Evolutionary conservation across 1,139 yeast genomes (phyloP).

Genomic region (Fermentozyma sake): DNA sequence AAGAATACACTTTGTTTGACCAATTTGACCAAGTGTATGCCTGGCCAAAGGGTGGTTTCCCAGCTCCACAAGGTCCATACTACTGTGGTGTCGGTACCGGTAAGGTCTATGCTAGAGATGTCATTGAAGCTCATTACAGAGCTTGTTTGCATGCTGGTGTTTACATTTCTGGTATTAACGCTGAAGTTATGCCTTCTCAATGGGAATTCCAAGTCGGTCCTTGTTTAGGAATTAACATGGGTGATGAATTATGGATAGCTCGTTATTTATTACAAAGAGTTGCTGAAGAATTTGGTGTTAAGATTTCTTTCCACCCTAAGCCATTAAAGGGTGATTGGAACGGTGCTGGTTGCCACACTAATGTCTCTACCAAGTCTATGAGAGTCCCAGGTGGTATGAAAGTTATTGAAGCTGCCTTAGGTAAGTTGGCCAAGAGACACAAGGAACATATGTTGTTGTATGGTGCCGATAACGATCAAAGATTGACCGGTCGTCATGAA

Average conservation of each 20-base stretch:
- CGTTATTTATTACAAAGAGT: conserved; percentile 90
- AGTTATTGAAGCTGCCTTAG: conserved; percentile 85
- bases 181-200: conserved; percentile 99
- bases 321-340: conserved; percentile 99
- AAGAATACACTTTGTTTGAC: conserved; percentile 95
- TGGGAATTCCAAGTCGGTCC: conserved; percentile 99
- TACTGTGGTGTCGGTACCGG: conserved; percentile 99
- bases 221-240: conserved; percentile 91
- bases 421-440: conserved; percentile 93
- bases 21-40: conserved; percentile 88
- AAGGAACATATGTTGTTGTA: conserved; percentile 92
- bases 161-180: conserved; percentile 91
- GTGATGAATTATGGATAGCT: conserved; percentile 95
- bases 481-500: conserved; percentile 98
- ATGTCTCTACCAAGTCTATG: conserved; percentile 89
- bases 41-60: conserved; percentile 99
- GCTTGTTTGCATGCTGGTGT: conserved; percentile 94
- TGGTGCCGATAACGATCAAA: conserved; percentile 90
- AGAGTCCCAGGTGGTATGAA: conserved; percentile 96
- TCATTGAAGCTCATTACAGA: conserved; percentile 97
- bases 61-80: conserved; percentile 99
- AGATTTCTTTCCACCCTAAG: conserved; percentile 98
- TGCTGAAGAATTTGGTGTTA: conserved; percentile 98
- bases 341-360: conserved; percentile 99
- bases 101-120: conserved; percentile 96